Evolutionary conservation across 148 eudicot species (phyloP).

Genomic region (Agrostemma githago): DNA sequence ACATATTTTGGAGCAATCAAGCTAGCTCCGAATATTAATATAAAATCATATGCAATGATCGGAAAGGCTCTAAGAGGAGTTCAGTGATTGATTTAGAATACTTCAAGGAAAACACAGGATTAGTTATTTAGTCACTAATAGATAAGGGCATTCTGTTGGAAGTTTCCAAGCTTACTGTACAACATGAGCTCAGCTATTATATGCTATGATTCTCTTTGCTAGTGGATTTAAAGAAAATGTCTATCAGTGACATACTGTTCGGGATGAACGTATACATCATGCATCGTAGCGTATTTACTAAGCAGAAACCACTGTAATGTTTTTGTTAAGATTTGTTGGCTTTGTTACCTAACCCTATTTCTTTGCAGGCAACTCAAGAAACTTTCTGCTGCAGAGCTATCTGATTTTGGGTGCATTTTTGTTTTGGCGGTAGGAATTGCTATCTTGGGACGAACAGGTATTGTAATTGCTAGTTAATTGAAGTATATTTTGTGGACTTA

Average conservation of each 20-base stretch:
- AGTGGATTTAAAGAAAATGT: conserved; percentile 6
- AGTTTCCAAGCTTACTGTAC: background rate
- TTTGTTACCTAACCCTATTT: conserved; percentile 34
- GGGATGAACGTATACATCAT: background rate
- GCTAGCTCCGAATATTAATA: background rate
- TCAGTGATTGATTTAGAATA: background rate
- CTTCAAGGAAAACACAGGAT: background rate
- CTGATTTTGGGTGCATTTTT: conserved; percentile 76
- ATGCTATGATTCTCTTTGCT: background rate
- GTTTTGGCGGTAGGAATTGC: conserved; percentile 61
- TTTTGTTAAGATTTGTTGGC: background rate
- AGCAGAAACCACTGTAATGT: background rate
- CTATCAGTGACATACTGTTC: background rate
- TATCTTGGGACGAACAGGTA: conserved; percentile 76
- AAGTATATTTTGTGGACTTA: background rate
- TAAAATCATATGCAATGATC: background rate
- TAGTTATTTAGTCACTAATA: background rate
- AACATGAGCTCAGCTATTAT: background rate
- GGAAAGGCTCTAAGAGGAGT: background rate
- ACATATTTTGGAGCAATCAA: background rate
- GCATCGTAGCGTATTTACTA: background rate
- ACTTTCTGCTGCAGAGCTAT: conserved; percentile 73
- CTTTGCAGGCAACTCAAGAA: conserved; percentile 80
- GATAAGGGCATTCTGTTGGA: conserved; percentile 1
- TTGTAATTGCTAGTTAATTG: conserved; percentile 10